Evolutionary conservation across 768 basidiomycete species (phyloP), one percentile per base, ranked within the genome.

Genomic region (Pisolithus sp.): DNA sequence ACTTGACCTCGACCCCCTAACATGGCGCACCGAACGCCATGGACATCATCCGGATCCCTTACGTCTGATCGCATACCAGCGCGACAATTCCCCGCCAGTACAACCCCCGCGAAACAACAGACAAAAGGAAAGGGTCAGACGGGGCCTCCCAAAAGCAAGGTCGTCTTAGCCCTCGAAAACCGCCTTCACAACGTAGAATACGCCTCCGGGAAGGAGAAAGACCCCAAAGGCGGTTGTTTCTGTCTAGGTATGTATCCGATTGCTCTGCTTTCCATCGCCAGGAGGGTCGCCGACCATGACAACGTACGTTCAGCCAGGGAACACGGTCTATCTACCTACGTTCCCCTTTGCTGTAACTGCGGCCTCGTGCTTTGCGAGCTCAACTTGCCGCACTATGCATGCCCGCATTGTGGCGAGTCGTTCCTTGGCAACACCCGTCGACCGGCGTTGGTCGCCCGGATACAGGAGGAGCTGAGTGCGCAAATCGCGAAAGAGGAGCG

Each of bases 141-240:
- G 53, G 67, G 64, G 2, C 60, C 65, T 1, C 62, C 63, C 2
- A 83, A 79, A 62, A 84, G 78, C 64, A 72, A 66, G 53, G 72
- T 71, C 31, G 73, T 86, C 13, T 66, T 65, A 4, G 58, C 54
- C 21, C 70, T 86, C 17, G 81, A 85, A 57, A 57, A 64, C 7
- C 65, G 82, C 38, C 64, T 78, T 30, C 57, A 66, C n/a, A 73
- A 67, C 4, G 62, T 81, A 21, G 62, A 61, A 15, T 62, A 60
- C 13, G 60, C 69, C 3, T 63, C 63, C n/a, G 69, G 68, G 0
- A 62, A 49, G 0, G 62, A 67, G 38, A 77, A 67, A 51, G 83
- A 86, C 64, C 76, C 81, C 0, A 78, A 76, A 38, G 79, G 81
- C 4, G 83, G 85, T 0, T 88, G 85, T 59, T 87, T 84, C 59